Evolutionary conservation across 2,329 filamentous ascomycete species (phyloP), one percentile per base, ranked within the genome.

Genomic region (Neofusicoccum parvum): DNA sequence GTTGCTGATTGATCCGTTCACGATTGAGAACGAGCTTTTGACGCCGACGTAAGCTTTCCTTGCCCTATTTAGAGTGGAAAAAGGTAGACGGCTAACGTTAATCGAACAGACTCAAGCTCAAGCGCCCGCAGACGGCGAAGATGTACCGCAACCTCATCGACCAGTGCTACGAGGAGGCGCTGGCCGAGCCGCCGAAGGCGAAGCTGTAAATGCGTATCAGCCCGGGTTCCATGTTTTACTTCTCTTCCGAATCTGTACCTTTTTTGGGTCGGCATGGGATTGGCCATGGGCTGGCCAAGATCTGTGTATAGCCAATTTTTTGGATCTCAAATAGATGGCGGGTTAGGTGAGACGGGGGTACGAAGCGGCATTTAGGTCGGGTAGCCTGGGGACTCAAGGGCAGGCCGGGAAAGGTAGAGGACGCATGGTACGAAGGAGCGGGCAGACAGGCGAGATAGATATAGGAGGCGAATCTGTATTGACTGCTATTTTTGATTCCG

Each of bases 1-100:
- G 68, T 80, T 99, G 70, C 89, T 90, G 72, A 72, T 97, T 14
- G 95, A 99, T 67, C 95, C 95, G 1, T 98, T 99, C 73, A 92
- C 88, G 0, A 88, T 98, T 69, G 94, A 97, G 59, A 99, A 99
- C 75, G 91, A 96, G 79, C 83, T 97, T 58, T 80, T 94, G 75
- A 95, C 92, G 20, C 92, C 92, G 23, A 96, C 92, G 91, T 94
- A 86, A 88, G 90, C 87, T 51, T 14, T 23, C 36, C 37, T 62
- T 17, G 43, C 17, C 17, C 51, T 41, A n/a, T 32, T 36, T 27
- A 7, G 15, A 9, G n/a, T 34, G 41, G 43, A 12, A 11, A 9
- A 60, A 14, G 46, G 51, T 27, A 48, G 50, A 37, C 41, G 66
- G 67, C 70, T 75, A 67, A 72, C 66, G 23, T 7, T 58, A 27